phyloP scores from a whole-genome alignment of 129 eudicot genomes.

The Centrapalus pauciflorus region DNA sequence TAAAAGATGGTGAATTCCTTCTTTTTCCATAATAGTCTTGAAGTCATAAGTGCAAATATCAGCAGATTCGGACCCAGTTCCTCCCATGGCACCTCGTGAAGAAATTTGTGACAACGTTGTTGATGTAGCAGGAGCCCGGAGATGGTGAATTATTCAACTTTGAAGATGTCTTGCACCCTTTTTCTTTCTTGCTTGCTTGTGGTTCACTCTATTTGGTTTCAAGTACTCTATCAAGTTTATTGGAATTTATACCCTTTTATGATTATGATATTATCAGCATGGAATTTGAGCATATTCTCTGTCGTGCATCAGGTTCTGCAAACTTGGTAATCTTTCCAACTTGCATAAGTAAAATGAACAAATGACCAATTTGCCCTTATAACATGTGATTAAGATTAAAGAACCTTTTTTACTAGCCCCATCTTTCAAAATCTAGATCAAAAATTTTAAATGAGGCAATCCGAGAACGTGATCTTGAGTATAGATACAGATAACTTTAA shows the following conservation, averaged over 20 bases:
- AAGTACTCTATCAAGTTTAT: conserved; percentile 6
- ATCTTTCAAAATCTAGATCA: background rate
- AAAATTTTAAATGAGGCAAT: background rate
- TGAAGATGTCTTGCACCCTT: conserved; percentile 15
- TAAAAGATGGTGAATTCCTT: conserved; percentile 38
- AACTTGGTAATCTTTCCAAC: conserved; percentile 7
- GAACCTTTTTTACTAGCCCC: too few species aligned
- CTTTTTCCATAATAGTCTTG: conserved; percentile 24
- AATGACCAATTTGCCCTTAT: conserved; percentile 23
- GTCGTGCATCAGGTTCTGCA: conserved; percentile 11
- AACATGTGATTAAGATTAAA: background rate
- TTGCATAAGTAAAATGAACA: conserved; percentile 8
- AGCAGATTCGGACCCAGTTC: conserved; percentile 17
- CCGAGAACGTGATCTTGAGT: background rate
- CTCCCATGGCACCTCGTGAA: conserved; percentile 25
- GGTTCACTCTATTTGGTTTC: conserved; percentile 19
- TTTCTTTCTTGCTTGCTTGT: conserved; percentile 15
- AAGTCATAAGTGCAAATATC: conserved; percentile 14
- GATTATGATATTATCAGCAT: conserved; percentile 1
- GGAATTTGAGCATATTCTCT: conserved; percentile 32
- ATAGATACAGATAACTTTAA: background rate
- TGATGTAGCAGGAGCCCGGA: background rate
- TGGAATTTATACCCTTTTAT: conserved; percentile 24
- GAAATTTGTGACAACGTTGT: background rate
- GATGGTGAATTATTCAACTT: background rate